Percentiles rank a stretch among this genome's conserved stretches.
Evolutionary conservation across 139 green algal genomes (phyloP).

Genomic region (Volvox reticuliferus): DNA sequence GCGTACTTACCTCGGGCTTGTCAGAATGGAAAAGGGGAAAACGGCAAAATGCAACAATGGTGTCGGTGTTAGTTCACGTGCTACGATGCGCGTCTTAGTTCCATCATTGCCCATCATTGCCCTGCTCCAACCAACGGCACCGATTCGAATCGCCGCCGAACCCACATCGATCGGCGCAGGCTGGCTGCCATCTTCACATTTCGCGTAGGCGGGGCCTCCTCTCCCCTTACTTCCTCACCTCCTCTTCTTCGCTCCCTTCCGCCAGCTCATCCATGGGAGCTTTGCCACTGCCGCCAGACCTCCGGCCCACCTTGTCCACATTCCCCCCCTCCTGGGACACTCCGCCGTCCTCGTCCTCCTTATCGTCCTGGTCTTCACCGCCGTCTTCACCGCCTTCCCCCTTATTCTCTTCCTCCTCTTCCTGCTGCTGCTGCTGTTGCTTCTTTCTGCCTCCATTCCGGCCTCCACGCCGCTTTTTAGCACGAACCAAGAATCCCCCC

Average conservation of each 20-base stretch:
- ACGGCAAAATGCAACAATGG: too few relatives aligned
- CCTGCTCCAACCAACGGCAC: too few relatives aligned
- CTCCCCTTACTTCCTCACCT: not conserved
- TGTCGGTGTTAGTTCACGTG: too few relatives aligned
- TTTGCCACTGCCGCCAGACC: not conserved
- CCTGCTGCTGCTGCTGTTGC: not conserved
- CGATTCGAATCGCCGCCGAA: too few relatives aligned
- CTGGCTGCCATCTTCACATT: too few relatives aligned
- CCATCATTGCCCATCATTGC: too few relatives aligned
- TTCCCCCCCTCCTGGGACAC: not conserved
- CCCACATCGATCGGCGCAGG: too few relatives aligned
- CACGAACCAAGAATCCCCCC: slow-evolving; percentile 56
- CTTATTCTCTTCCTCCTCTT: slow-evolving; percentile 20
- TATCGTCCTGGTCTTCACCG: slow-evolving; percentile 20
- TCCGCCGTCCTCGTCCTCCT: slow-evolving; percentile 20
- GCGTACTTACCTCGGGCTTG: too few relatives aligned
- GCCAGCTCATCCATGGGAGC: slow-evolving; percentile 42
- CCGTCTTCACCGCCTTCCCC: slow-evolving; percentile 24
- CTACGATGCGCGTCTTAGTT: too few relatives aligned
- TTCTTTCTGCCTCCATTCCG: slow-evolving; percentile 6
- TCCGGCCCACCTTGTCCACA: not conserved
- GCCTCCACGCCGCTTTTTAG: slow-evolving; percentile 2
- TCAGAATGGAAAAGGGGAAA: too few relatives aligned
- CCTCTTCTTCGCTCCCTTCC: slow-evolving; percentile 10
- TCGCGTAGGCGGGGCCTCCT: not conserved